A percentile compares a stretch with the other conserved stretches of the same genome.
These are phyloP conservation scores for Cyberlindnera suaveolens DNA, from an alignment of 805 yeast species.

Conservation along the genomic window DNA sequence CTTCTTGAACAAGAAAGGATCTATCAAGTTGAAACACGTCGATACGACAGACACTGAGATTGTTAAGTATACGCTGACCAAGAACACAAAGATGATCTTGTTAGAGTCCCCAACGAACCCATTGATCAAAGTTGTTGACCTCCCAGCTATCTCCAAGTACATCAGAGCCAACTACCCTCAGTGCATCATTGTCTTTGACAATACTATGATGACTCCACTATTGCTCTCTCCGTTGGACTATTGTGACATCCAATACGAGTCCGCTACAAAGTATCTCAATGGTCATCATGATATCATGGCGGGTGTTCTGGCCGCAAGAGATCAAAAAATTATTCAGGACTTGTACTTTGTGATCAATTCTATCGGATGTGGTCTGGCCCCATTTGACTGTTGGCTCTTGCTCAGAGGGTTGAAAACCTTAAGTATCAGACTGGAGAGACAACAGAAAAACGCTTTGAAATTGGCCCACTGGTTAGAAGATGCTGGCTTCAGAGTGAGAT, in stretches of 20 bases:
- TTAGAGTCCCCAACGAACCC: constrained; percentile 95
- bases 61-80: constrained; percentile 49
- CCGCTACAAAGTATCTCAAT: constrained; percentile 86
- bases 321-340: constrained; percentile 56
- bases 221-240: constrained; percentile 78
- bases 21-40: constrained; percentile 62
- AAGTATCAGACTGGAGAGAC: constrained; percentile 80
- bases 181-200: constrained; percentile 77
- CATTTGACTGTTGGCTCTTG: constrained; percentile 88
- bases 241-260: constrained; percentile 87
- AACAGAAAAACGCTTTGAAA: constrained; percentile 71
- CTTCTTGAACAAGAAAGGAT: constrained; percentile 57
- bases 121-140: constrained; percentile 79
- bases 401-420: constrained; percentile 85
- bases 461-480: constrained; percentile 69
- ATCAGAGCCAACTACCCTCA: constrained; percentile 67
- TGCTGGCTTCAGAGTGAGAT: constrained; percentile 64
- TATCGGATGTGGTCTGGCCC: constrained; percentile 86
- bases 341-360: constrained; percentile 78
- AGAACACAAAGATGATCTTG: constrained; percentile 67
- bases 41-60: constrained; percentile 73
- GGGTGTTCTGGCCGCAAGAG: constrained; percentile 75
- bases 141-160: constrained; percentile 54
- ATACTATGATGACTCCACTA: constrained; percentile 95
- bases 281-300: constrained; percentile 98